phyloP scores from a whole-genome alignment of 2,329 filamentous ascomycete genomes.

The Leptographium galeiforme region DNA sequence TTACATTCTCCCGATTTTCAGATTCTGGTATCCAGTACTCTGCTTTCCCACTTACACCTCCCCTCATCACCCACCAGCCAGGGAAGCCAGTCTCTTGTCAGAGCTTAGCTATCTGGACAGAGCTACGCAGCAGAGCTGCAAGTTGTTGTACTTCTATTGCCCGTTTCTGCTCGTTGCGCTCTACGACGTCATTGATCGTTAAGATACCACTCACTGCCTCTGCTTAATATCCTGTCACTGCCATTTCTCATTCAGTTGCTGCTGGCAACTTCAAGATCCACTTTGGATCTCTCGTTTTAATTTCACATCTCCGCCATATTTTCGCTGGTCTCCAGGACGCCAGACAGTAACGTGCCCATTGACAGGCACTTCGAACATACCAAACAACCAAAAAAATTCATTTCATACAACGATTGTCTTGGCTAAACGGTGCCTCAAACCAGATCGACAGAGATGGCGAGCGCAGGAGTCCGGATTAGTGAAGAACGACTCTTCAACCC shows the following conservation, averaged over 20 bases:
- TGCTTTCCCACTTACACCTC: constrained; percentile 1
- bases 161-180: not conserved
- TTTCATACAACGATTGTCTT: constrained; percentile 15
- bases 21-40: not conserved
- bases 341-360: not conserved
- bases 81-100: not conserved
- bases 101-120: not conserved
- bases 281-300: not conserved
- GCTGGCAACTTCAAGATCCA: not conserved
- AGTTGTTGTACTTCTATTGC: not conserved
- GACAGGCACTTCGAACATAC: constrained; percentile 3
- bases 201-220: not conserved
- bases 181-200: not conserved
- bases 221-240: not conserved
- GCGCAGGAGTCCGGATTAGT: constrained; percentile 23
- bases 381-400: constrained; percentile 18
- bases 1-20: not conserved
- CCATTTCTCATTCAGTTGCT: not conserved
- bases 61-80: not conserved
- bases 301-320: not conserved
- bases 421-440: constrained; percentile 16
- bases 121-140: not conserved
- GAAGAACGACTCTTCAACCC: constrained; percentile 26
- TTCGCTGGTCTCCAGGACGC: not conserved
- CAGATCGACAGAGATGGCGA: constrained; percentile 26